These are phyloP conservation scores for Ajuga chamaepitys DNA, from an alignment of 257 asterid species.

Conservation along the genomic window DNA sequence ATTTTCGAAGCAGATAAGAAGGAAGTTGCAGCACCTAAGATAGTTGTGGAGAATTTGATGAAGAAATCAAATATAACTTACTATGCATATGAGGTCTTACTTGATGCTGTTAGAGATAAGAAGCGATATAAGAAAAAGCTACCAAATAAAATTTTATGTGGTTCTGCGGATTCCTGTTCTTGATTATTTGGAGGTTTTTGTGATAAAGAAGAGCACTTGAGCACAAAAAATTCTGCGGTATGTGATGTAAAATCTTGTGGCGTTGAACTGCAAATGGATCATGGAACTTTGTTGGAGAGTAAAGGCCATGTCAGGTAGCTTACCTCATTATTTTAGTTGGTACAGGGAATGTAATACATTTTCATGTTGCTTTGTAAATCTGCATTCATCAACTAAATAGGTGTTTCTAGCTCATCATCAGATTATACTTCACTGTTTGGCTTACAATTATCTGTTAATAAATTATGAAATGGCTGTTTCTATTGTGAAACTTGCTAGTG, in stretches of 20 bases:
- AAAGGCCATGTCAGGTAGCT: conserved; percentile 18
- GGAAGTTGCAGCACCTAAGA: conserved; percentile 79
- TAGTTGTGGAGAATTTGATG: conserved; percentile 72
- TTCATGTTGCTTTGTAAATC: conserved; percentile 10
- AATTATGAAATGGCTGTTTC: not conserved
- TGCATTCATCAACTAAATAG: conserved; percentile 6
- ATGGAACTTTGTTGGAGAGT: conserved; percentile 1
- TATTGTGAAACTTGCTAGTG: not conserved
- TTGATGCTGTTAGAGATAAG: conserved; percentile 71
- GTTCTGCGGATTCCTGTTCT: conserved; percentile 11
- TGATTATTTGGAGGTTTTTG: conserved; percentile 2
- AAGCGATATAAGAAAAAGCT: conserved; percentile 44
- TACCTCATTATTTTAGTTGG: conserved; percentile 1
- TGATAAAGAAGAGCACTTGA: not conserved
- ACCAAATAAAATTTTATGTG: conserved; percentile 3
- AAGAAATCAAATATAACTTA: conserved; percentile 64
- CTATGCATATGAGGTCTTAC: conserved; percentile 60
- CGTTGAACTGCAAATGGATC: not conserved
- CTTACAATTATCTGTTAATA: not conserved
- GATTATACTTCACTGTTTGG: not conserved
- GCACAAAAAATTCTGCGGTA: conserved; percentile 7
- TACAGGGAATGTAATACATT: not conserved
- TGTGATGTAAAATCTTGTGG: not conserved
- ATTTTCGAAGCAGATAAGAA: conserved; percentile 73
- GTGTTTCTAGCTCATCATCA: not conserved